Evolutionary conservation across 306 rosid genomes (phyloP).

Genomic region (Fagus sylvatica): DNA sequence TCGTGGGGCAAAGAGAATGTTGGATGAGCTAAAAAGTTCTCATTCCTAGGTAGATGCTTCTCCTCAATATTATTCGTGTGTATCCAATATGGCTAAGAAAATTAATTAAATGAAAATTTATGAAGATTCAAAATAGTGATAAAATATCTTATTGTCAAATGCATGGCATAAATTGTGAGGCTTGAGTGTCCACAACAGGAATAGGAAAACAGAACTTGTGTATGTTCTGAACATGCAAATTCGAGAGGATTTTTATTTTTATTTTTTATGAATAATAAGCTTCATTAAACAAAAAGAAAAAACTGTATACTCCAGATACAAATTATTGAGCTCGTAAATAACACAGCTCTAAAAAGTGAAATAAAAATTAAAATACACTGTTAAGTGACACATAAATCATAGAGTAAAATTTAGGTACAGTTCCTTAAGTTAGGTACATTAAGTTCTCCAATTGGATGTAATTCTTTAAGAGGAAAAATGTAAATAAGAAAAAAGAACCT

Average conservation of each 20-base stretch:
- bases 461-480: constrained; percentile 5
- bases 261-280: too few species aligned
- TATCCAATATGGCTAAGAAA: background rate
- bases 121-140: background rate
- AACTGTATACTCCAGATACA: too few species aligned
- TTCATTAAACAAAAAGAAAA: too few species aligned
- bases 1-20: too few species aligned
- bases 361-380: constrained; percentile 21
- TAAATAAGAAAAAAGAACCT: constrained; percentile 2
- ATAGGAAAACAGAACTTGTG: constrained; percentile 57
- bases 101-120: background rate
- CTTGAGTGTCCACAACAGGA: constrained; percentile 40
- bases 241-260: too few species aligned
- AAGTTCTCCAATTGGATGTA: constrained; percentile 15
- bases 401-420: too few species aligned
- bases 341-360: too few species aligned
- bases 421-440: too few species aligned
- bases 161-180: background rate
- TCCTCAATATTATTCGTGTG: background rate
- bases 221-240: constrained; percentile 66
- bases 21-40: background rate
- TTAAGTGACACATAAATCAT: constrained; percentile 17
- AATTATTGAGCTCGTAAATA: too few species aligned
- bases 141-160: background rate
- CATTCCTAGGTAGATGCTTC: background rate